Evolutionary conservation across 164 flowering plant species (phyloP), one percentile per base, ranked within the genome.

Genomic region (Aristolochia contorta): DNA sequence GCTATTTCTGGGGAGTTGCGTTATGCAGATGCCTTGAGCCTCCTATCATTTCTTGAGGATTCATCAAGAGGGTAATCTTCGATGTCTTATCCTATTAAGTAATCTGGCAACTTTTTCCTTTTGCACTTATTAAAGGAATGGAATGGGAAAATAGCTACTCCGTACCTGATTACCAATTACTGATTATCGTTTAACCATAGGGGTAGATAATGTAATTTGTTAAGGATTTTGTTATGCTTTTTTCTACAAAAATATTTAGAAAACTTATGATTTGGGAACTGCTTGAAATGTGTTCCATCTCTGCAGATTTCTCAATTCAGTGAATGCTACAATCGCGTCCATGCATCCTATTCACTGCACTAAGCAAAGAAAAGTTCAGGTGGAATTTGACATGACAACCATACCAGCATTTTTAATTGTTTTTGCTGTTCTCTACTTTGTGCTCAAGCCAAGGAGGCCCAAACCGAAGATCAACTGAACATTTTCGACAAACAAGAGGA

Each of bases 331-430:
- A 13, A 56, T 88, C 13, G 74, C 86, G 18, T 66, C 73, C 23
- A 82, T 94, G 61, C 99, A 85, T 71, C 99, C 97, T 15, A 77
- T 91, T 67, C 92, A 89, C 67, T 94, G 99, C 79, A 85, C 83
- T 27, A 71, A 68, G 68, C 84, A 89, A 65, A 80, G 95, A 73
- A 79, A 85, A 73, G 87, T 94, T 6, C 60, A 85, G 14, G 78
- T 91, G 52, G 95, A 76, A 75, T 69, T 86, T 60, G 97, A 94
- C 74, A 56, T 72, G 72, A 82, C 95, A 1, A 91, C 99, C 4
- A 68, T 91, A 66, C 96, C 97, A 47, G 96, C 99, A 25, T 86
- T 93, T 73, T 15, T 83, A 64, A 61, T 84, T 47, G 89, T 91
- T 49, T 32, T 78, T 9, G 81, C 70, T 10, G 56, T 91, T 19